These are phyloP conservation scores for Dothistroma pini DNA, from an alignment of 2,329 filamentous ascomycete genomes.

Conservation along the genomic window DNA sequence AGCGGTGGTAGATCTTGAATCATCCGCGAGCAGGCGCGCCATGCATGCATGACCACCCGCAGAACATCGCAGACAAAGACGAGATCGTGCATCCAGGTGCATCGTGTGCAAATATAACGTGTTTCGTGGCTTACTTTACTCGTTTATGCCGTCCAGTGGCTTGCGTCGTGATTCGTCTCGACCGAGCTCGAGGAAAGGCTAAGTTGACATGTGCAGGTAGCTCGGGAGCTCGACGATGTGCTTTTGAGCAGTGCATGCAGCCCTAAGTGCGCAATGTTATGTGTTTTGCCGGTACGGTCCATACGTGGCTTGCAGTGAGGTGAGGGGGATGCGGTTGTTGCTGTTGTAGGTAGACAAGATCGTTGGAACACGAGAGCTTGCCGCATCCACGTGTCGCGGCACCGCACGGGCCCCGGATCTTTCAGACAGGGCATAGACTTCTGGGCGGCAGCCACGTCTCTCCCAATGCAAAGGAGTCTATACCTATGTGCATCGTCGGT, in stretches of 20 bases:
- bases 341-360: not conserved
- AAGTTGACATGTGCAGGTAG: not conserved
- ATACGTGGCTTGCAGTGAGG: not conserved
- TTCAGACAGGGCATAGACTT: not conserved
- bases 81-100: not conserved
- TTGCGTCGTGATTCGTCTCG: constrained; percentile 1
- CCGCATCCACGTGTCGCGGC: not conserved
- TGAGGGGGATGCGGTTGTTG: not conserved
- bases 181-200: not conserved
- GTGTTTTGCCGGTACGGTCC: not conserved
- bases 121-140: not conserved
- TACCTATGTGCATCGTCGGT: not conserved
- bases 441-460: not conserved
- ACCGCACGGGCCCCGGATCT: not conserved
- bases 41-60: not conserved
- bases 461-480: not conserved
- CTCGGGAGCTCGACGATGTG: not conserved
- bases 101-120: not conserved
- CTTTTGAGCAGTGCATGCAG: not conserved
- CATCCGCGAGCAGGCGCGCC: not conserved
- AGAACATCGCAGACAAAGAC: not conserved
- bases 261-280: not conserved
- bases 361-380: not conserved
- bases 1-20: not conserved
- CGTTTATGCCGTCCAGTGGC: not conserved